Conservation (phyloP, 2,329 filamentous ascomycete genomes). For the Uncinocarpus reesii region DNA sequence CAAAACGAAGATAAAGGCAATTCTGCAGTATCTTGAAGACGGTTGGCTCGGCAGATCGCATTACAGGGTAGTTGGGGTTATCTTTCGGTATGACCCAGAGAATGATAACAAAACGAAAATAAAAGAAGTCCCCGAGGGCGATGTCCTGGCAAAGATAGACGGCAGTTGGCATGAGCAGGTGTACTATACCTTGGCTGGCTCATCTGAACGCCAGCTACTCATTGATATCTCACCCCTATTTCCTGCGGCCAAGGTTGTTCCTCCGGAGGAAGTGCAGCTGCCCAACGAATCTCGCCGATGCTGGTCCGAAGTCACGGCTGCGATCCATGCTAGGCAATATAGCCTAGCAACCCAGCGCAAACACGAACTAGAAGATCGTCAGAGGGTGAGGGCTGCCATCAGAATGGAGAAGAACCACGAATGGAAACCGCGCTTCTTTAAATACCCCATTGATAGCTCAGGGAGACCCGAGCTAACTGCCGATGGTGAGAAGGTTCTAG, state of each 20-base stretch:
- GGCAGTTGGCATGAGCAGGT: conserved; percentile 74
- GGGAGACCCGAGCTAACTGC: conserved; percentile 54
- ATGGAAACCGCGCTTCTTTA: conserved; percentile 87
- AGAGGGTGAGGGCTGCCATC: conserved; percentile 73
- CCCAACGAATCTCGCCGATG: conserved; percentile 81
- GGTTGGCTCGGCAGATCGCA: conserved; percentile 87
- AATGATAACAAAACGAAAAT: conserved; percentile 71
- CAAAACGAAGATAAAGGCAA: conserved; percentile 83
- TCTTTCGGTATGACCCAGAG: conserved; percentile 81
- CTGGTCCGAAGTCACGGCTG: conserved; percentile 78
- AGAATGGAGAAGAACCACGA: conserved; percentile 58
- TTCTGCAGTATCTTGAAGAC: conserved; percentile 86
- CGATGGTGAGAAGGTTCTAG: conserved; percentile 50
- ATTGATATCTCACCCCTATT: conserved; percentile 79
- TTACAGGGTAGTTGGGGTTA: conserved; percentile 80
- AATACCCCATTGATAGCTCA: conserved; percentile 46
- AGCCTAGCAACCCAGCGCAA: conserved; percentile 75
- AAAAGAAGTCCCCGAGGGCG: conserved; percentile 75
- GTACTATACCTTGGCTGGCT: conserved; percentile 46
- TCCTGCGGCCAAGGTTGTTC: conserved; percentile 67
- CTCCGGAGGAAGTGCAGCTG: conserved; percentile 66
- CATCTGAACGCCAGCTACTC: conserved; percentile 54
- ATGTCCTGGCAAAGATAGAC: conserved; percentile 69
- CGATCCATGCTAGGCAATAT: conserved; percentile 75
- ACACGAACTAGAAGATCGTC: conserved; percentile 80